Conservation (phyloP, 225 moss, liverwort and hornwort genomes). For the Thuidium tamariscinum region DNA sequence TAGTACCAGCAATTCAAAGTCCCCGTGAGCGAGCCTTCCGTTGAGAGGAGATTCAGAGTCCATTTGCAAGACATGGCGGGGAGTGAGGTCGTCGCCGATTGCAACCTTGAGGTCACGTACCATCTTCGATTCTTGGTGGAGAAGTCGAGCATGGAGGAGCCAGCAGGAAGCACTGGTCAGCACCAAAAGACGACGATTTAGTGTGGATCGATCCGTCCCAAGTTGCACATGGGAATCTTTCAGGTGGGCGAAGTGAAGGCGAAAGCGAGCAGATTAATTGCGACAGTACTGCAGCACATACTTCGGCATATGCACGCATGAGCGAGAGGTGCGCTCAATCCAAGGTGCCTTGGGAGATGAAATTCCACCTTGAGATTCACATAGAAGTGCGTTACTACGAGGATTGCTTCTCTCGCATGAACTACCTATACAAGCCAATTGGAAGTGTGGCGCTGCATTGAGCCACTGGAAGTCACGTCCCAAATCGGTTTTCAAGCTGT, state of each 20-base stretch:
- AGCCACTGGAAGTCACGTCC: background rate
- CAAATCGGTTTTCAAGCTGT: background rate
- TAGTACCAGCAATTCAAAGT: background rate
- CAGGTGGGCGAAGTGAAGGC: background rate
- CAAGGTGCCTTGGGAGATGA: background rate
- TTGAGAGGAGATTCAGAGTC: background rate
- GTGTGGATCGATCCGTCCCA: too few relatives aligned
- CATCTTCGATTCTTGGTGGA: background rate
- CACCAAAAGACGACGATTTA: background rate
- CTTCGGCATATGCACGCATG: background rate
- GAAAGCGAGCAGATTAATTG: background rate
- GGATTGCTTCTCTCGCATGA: background rate
- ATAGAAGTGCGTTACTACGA: background rate
- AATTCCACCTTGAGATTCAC: background rate
- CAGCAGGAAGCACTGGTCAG: background rate
- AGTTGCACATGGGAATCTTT: background rate
- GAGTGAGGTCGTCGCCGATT: background rate
- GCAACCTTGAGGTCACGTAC: background rate
- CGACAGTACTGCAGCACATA: background rate
- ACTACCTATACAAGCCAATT: background rate
- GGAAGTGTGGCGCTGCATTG: background rate
- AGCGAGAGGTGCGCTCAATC: background rate
- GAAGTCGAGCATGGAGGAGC: background rate
- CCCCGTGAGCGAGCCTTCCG: background rate
- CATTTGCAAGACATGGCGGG: background rate